A percentile compares a stretch with the other conserved stretches of the same genome.
Conservation (phyloP, 179 eudicot genomes). For the Pouteria campechiana region DNA sequence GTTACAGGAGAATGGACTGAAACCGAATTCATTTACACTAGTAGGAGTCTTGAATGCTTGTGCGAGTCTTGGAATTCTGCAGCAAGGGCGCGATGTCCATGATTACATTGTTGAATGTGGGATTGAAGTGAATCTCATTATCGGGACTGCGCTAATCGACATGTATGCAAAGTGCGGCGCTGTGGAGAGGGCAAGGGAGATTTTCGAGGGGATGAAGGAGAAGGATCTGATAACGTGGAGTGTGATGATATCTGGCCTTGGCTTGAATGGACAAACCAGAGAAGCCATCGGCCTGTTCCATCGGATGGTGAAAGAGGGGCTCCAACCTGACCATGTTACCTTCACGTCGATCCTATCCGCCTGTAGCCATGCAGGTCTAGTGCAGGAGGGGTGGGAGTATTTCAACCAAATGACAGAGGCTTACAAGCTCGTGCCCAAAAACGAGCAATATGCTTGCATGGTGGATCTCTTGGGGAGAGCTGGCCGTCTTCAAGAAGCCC, state of each 20-base stretch:
- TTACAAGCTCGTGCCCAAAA: constrained; percentile 11
- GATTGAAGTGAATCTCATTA: constrained; percentile 18
- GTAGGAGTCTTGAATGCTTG: constrained; percentile 15
- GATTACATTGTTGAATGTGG: constrained; percentile 12
- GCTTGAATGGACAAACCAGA: constrained; percentile 10
- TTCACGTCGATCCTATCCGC: constrained; percentile 23
- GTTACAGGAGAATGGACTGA: constrained; percentile 8
- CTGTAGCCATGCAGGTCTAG: constrained; percentile 21
- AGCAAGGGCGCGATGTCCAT: constrained; percentile 24
- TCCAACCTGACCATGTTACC: constrained; percentile 15
- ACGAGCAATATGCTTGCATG: constrained; percentile 25
- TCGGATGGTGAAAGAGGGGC: constrained; percentile 11
- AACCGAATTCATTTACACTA: constrained; percentile 17
- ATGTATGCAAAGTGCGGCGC: constrained; percentile 26
- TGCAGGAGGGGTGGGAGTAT: constrained; percentile 12
- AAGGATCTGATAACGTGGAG: constrained; percentile 26
- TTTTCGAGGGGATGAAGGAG: constrained; percentile 14
- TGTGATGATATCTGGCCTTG: constrained; percentile 12
- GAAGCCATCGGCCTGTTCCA: constrained; percentile 11
- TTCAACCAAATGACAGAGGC: constrained; percentile 16
- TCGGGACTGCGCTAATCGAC: constrained; percentile 19
- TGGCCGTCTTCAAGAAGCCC: constrained; percentile 14
- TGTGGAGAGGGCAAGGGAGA: constrained; percentile 6
- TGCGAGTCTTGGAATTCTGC: constrained; percentile 11
- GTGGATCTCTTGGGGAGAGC: constrained; percentile 22